Conservation (phyloP, 371 early-diverging fungal genomes). For the Coemansia sp. region DNA sequence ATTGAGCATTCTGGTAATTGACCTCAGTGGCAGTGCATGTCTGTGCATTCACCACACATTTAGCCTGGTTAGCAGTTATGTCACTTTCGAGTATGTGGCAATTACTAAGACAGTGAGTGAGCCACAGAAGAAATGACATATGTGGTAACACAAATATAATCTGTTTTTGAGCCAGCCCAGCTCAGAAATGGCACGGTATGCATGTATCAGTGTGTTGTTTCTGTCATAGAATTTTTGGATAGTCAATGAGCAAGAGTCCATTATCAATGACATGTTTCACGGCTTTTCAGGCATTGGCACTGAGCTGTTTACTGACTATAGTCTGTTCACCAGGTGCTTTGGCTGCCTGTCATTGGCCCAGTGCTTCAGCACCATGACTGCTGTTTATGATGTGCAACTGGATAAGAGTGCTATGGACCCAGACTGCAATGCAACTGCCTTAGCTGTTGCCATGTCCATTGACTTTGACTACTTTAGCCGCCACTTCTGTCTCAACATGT, state of each 20-base stretch:
- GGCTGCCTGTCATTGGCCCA: conserved; percentile 53
- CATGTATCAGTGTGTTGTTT: conserved; percentile 73
- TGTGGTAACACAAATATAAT: conserved; percentile 80
- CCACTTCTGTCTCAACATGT: conserved; percentile 57
- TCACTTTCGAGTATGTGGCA: conserved; percentile 64
- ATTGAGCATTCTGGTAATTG: conserved; percentile 75
- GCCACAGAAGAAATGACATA: conserved; percentile 89
- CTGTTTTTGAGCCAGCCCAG: conserved; percentile 61
- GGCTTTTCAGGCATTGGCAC: conserved; percentile 86
- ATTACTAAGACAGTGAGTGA: conserved; percentile 66
- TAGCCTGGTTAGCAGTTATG: conserved; percentile 75
- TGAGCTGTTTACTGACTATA: conserved; percentile 88
- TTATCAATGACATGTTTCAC: conserved; percentile 68
- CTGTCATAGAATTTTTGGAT: conserved; percentile 81
- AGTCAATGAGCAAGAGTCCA: conserved; percentile 60
- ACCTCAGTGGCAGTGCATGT: conserved; percentile 66
- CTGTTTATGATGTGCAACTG: not conserved
- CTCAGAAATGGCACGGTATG: conserved; percentile 64
- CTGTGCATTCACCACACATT: conserved; percentile 60
- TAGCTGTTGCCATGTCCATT: conserved; percentile 83
- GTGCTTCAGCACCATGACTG: conserved; percentile 35
- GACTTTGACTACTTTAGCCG: conserved; percentile 91
- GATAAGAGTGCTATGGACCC: conserved; percentile 51
- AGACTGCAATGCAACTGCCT: conserved; percentile 80
- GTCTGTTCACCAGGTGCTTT: conserved; percentile 79